Percentiles rank a stretch among this genome's conserved stretches.
Conservation (phyloP, 768 basidiomycete species). For the Daedalea quercina region DNA sequence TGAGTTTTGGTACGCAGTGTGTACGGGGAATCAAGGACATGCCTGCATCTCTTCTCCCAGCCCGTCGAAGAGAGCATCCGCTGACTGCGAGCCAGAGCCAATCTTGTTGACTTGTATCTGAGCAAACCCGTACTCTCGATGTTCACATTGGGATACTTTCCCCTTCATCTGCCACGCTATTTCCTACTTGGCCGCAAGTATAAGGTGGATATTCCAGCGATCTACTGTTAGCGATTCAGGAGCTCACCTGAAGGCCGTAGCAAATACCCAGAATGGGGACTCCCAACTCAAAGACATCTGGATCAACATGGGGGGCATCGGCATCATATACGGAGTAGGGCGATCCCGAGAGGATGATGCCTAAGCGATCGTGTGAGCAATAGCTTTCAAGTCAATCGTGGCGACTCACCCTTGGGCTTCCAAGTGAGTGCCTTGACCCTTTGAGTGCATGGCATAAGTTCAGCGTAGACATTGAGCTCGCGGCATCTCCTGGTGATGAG, state of each 20-base stretch:
- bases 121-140: slow-evolving; percentile 94
- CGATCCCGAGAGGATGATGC: slow-evolving; percentile 95
- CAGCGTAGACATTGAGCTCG: slow-evolving; percentile 95
- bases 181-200: slow-evolving; percentile 48
- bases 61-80: slow-evolving; percentile 78
- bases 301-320: slow-evolving; percentile 91
- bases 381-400: neutral
- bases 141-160: slow-evolving; percentile 77
- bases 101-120: slow-evolving; percentile 66
- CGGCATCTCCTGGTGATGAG: slow-evolving; percentile 96
- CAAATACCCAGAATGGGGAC: slow-evolving; percentile 96
- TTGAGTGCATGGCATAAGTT: slow-evolving; percentile 94
- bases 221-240: neutral
- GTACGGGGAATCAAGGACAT: neutral
- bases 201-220: neutral
- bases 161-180: slow-evolving; percentile 87
- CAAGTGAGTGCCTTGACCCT: slow-evolving; percentile 83
- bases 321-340: slow-evolving; percentile 96
- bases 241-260: slow-evolving; percentile 85
- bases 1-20: neutral
- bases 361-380: slow-evolving; percentile 31
- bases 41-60: slow-evolving; percentile 90
- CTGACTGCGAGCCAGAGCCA: slow-evolving; percentile 37
- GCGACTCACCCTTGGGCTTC: slow-evolving; percentile 79
- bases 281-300: slow-evolving; percentile 78